These are phyloP conservation scores for Marvania coccoides DNA, from an alignment of 139 green algal genomes.

Conservation along the genomic window DNA sequence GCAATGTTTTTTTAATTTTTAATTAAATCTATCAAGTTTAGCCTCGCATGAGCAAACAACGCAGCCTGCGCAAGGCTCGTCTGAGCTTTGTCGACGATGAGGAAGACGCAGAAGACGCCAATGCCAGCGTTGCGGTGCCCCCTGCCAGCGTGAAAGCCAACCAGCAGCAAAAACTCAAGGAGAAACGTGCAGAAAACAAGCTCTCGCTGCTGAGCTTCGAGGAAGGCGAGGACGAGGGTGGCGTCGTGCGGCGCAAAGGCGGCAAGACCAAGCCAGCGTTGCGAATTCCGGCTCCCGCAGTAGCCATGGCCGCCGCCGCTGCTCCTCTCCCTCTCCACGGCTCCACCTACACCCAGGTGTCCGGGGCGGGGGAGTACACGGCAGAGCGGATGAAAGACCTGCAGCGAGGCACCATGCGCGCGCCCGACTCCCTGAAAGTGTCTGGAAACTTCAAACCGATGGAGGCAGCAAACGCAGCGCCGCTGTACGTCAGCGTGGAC, in stretches of 20 bases:
- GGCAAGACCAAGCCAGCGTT: background rate
- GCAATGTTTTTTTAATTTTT: no score
- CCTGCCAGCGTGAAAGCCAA: slow-evolving; percentile 8
- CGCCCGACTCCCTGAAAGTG: slow-evolving; percentile 63
- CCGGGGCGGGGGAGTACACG: slow-evolving; percentile 54
- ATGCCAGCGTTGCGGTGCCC: background rate
- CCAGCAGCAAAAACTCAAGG: background rate
- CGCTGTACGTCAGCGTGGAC: background rate
- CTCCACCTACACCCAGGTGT: slow-evolving; percentile 8
- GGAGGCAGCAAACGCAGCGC: background rate
- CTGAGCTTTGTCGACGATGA: slow-evolving; percentile 9
- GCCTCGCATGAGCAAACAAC: slow-evolving; percentile 6
- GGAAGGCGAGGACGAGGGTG: background rate
- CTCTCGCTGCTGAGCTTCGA: slow-evolving; percentile 13
- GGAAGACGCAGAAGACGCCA: slow-evolving; percentile 5
- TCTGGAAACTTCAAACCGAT: slow-evolving; percentile 63
- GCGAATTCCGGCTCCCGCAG: background rate
- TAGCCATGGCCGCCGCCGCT: background rate
- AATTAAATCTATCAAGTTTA: no score
- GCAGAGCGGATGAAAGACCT: slow-evolving; percentile 50
- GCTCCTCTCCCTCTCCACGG: background rate
- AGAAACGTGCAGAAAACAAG: slow-evolving; percentile 6
- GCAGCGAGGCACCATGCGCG: slow-evolving; percentile 3
- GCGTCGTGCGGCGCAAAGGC: background rate
- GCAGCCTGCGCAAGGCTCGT: slow-evolving; percentile 9